Percentiles rank a stretch among this genome's conserved stretches.
Evolutionary conservation across 805 yeast genomes (phyloP).

Genomic region (Saturnispora galanensis): DNA sequence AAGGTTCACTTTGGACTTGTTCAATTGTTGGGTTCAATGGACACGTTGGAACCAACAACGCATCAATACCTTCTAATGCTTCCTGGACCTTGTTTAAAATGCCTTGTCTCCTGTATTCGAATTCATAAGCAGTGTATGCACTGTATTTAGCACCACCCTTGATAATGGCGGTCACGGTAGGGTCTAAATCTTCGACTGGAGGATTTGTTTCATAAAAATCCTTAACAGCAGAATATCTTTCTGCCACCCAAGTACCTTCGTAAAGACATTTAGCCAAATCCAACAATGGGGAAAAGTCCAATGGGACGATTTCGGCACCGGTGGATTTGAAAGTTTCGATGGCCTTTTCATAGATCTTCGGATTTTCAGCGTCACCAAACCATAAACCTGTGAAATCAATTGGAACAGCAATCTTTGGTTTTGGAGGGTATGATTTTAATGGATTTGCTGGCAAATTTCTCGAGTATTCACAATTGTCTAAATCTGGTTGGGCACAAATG

Average conservation of each 20-base stretch:
- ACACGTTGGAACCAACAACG: conserved; percentile 83
- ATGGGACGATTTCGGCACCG: conserved; percentile 49
- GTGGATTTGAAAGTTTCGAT: conserved; percentile 40
- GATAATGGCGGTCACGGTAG: conserved; percentile 71
- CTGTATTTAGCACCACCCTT: conserved; percentile 65
- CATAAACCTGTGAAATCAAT: conserved; percentile 46
- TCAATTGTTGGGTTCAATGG: conserved; percentile 83
- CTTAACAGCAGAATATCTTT: conserved; percentile 75
- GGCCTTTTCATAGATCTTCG: conserved; percentile 54
- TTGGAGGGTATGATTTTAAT: conserved; percentile 42
- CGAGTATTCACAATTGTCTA: conserved; percentile 65
- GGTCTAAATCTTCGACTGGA: conserved; percentile 64
- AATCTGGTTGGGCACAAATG: conserved; percentile 64
- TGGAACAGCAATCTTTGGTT: conserved; percentile 73
- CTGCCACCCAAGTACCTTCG: conserved; percentile 99
- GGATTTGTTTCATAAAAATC: conserved; percentile 65
- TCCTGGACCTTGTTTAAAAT: conserved; percentile 56
- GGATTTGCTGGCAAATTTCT: conserved; percentile 66
- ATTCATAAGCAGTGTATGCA: conserved; percentile 78
- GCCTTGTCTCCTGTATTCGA: conserved; percentile 78
- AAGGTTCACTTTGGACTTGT: conserved; percentile 67
- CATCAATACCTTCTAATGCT: conserved; percentile 54
- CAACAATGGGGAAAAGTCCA: conserved; percentile 68
- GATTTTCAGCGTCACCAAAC: conserved; percentile 76
- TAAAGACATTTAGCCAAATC: conserved; percentile 81